Percentiles rank a stretch among this genome's conserved stretches.
These are phyloP conservation scores for Solanum hybrid DNA, from an alignment of 305 asterid species.

Conservation along the genomic window DNA sequence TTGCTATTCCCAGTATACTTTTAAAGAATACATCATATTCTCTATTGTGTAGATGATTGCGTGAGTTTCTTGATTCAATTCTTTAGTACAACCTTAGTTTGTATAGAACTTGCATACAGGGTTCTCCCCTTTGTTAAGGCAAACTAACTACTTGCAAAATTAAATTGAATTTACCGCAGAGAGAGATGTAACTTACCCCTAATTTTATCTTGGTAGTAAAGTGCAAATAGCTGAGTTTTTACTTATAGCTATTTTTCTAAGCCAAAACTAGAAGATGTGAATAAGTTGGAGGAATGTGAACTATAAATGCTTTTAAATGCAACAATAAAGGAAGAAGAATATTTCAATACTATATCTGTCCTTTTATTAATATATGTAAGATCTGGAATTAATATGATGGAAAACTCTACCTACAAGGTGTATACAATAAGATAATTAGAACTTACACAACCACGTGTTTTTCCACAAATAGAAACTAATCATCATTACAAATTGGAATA, in stretches of 20 bases:
- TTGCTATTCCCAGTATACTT: neutral
- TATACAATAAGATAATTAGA: neutral
- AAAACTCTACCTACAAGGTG: neutral
- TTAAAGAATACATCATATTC: neutral
- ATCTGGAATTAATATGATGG: neutral
- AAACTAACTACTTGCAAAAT: neutral
- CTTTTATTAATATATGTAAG: neutral
- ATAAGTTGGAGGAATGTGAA: neutral
- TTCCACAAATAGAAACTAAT: neutral
- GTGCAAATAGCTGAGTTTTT: neutral
- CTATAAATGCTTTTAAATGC: neutral
- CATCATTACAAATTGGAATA: neutral
- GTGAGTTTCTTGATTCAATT: neutral
- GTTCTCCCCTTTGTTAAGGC: neutral
- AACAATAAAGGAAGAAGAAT: neutral
- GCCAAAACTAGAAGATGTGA: neutral
- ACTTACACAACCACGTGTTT: neutral
- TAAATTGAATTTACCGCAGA: neutral
- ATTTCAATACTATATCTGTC: neutral
- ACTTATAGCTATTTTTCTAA: neutral
- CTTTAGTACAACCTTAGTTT: neutral
- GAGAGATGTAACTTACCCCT: neutral
- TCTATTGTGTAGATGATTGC: neutral
- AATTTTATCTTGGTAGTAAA: neutral
- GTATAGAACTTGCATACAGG: neutral